Evolutionary conservation across 2,329 filamentous ascomycete species (phyloP).

Genomic region (Teratosphaeria destructans): DNA sequence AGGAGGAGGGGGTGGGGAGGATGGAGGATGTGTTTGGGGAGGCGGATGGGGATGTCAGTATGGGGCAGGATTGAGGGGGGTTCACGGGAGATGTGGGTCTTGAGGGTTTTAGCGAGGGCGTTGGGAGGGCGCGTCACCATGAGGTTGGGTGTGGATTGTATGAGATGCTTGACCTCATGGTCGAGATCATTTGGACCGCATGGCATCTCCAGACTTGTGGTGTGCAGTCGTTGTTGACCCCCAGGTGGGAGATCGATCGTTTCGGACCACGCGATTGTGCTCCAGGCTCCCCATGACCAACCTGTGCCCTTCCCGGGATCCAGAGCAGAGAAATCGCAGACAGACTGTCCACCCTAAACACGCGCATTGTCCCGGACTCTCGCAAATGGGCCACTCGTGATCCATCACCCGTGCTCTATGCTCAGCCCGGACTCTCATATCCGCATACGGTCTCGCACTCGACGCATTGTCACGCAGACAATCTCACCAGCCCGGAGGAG

Average conservation of each 20-base stretch:
- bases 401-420: background rate
- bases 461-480: background rate
- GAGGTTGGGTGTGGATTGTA: no score
- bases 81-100: background rate
- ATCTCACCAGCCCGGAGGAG: background rate
- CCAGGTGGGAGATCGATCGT: no score
- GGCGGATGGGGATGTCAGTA: conserved; percentile 21
- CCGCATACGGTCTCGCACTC: background rate
- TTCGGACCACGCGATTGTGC: no score
- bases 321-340: background rate
- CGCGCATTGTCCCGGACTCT: background rate
- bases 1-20: conserved; percentile 25
- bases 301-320: background rate
- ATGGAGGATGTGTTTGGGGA: conserved; percentile 37
- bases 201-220: no score
- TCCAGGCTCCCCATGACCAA: no score
- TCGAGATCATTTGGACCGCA: no score
- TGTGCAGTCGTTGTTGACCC: no score
- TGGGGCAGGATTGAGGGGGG: conserved; percentile 8
- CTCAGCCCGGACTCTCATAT: background rate
- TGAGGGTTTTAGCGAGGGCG: background rate
- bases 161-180: no score
- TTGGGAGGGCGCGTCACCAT: background rate
- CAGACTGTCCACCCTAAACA: background rate
- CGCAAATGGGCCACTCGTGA: background rate